Evolutionary conservation across 805 yeast genomes (phyloP).

Genomic region (Metschnikowia continentalis): DNA sequence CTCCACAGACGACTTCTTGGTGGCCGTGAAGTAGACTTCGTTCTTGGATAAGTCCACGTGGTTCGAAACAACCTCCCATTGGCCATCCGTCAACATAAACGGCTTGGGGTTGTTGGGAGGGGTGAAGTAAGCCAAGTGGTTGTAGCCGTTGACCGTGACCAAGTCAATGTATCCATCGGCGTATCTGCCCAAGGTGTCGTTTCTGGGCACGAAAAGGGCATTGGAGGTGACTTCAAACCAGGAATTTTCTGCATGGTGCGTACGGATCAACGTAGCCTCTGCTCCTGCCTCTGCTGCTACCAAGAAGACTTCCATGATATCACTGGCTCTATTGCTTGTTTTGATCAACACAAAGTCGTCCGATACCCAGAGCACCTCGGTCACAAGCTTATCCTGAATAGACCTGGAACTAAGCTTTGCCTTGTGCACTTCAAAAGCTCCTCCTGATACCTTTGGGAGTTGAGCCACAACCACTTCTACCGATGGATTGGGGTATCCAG

Average conservation of each 20-base stretch:
- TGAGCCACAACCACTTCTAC: constrained; percentile 37
- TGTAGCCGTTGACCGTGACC: constrained; percentile 52
- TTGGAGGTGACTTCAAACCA: constrained; percentile 50
- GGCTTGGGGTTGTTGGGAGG: constrained; percentile 53
- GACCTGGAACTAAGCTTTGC: constrained; percentile 9
- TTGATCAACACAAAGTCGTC: constrained; percentile 49
- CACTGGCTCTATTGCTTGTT: constrained; percentile 61
- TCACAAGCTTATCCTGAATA: constrained; percentile 39
- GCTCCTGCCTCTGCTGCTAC: constrained; percentile 33
- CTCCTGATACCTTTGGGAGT: constrained; percentile 11
- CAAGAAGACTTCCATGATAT: constrained; percentile 46
- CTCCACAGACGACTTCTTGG: constrained; percentile 75
- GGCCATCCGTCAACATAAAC: constrained; percentile 58
- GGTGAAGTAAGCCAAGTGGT: constrained; percentile 80
- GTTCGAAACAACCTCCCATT: constrained; percentile 70
- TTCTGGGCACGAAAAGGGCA: constrained; percentile 34
- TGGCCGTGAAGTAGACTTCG: constrained; percentile 60
- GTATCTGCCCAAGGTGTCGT: constrained; percentile 30
- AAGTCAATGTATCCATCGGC: constrained; percentile 77
- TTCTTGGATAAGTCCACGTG: constrained; percentile 41
- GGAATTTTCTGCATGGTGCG: constrained; percentile 48
- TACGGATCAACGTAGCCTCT: constrained; percentile 32
- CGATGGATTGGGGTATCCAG: constrained; percentile 72
- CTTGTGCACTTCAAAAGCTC: constrained; percentile 8
- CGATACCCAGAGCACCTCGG: constrained; percentile 60